These are phyloP conservation scores for Ogataea polymorpha DNA, from an alignment of 805 yeast species.

Conservation along the genomic window DNA sequence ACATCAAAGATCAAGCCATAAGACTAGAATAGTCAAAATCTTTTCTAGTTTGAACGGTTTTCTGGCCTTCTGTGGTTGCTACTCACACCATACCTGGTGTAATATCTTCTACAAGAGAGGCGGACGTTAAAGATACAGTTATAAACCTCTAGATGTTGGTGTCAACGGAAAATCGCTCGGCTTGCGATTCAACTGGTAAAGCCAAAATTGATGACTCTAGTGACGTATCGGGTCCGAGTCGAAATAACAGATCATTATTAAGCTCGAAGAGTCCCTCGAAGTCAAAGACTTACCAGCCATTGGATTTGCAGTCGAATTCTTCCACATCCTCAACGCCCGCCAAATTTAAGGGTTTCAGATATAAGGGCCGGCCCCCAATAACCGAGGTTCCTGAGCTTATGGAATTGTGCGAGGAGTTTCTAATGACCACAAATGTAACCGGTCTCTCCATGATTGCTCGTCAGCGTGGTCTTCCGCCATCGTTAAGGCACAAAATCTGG, in stretches of 20 bases:
- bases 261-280: background rate
- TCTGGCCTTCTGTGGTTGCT: no score
- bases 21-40: background rate
- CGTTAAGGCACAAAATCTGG: constrained; percentile 77
- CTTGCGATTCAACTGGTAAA: background rate
- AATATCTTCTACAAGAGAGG: no score
- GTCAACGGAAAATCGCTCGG: constrained; percentile 1
- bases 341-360: constrained; percentile 24
- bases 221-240: background rate
- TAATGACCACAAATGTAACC: constrained; percentile 60
- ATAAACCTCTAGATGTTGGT: constrained; percentile 3
- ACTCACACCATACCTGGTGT: no score
- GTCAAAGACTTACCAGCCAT: background rate
- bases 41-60: background rate
- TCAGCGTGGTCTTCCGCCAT: constrained; percentile 82
- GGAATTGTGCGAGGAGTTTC: constrained; percentile 51
- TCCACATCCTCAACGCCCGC: constrained; percentile 16
- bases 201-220: background rate
- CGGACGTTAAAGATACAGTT: background rate
- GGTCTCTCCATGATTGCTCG: constrained; percentile 79
- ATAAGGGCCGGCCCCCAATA: constrained; percentile 41
- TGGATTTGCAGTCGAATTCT: constrained; percentile 6
- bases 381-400: constrained; percentile 48
- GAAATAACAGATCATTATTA: background rate
- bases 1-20: background rate